Percentiles rank a stretch among this genome's conserved stretches.
phyloP scores from a whole-genome alignment of 192 early-diverging fungal genomes.

The Backusella tuberculispora region DNA sequence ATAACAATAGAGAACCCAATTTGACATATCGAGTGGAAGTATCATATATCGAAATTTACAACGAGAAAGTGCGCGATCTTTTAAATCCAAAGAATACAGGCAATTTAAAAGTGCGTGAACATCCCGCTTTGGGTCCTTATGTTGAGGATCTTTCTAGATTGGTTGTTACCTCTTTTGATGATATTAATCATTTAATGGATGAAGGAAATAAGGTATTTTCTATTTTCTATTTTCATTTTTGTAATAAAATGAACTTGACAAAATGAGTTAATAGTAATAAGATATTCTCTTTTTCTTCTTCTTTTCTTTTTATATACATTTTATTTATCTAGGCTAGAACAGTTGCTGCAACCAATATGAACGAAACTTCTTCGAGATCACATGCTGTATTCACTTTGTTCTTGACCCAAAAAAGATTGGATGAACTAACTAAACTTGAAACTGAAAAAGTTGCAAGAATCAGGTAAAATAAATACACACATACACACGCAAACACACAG shows the following conservation, averaged over 20 bases:
- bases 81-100: slow-evolving; percentile 76
- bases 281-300: not conserved
- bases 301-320: not conserved
- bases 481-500: slow-evolving; percentile 15
- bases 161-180: slow-evolving; percentile 73
- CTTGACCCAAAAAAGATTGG: slow-evolving; percentile 66
- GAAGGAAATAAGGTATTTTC: slow-evolving; percentile 72
- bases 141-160: slow-evolving; percentile 91
- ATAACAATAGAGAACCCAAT: slow-evolving; percentile 41
- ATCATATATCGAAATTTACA: slow-evolving; percentile 93
- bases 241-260: not conserved
- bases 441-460: slow-evolving; percentile 81
- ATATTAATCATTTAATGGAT: slow-evolving; percentile 77
- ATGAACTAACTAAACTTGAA: slow-evolving; percentile 53
- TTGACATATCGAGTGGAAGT: slow-evolving; percentile 73
- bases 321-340: slow-evolving; percentile 70
- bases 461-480: slow-evolving; percentile 44
- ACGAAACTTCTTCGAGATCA: slow-evolving; percentile 87
- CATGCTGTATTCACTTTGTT: slow-evolving; percentile 85
- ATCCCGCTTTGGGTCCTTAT: slow-evolving; percentile 81
- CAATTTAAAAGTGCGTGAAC: slow-evolving; percentile 82
- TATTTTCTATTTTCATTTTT: slow-evolving; percentile 3
- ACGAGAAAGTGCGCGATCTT: slow-evolving; percentile 82
- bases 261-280: not conserved
- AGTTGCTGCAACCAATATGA: slow-evolving; percentile 94